Evolutionary conservation across 2,329 filamentous ascomycete species (phyloP).

Genomic region (Sphaerulina vaccinii): DNA sequence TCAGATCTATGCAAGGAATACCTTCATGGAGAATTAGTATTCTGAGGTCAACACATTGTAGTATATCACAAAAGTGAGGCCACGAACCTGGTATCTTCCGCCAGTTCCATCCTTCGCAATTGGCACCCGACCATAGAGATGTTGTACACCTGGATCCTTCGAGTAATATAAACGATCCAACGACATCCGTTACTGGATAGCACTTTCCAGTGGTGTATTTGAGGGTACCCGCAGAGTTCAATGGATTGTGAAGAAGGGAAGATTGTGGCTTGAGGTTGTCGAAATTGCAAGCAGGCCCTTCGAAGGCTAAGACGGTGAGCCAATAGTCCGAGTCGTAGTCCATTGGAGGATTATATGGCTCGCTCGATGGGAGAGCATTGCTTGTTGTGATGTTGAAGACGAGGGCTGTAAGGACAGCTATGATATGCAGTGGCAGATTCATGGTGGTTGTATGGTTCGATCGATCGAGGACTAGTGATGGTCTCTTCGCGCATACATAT

Average conservation of each 20-base stretch:
- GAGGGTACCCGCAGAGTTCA: background rate
- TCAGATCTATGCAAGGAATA: background rate
- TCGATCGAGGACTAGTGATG: no score
- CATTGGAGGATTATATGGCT: background rate
- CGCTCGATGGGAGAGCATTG: no score
- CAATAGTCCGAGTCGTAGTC: background rate
- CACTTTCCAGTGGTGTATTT: background rate
- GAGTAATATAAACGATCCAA: background rate
- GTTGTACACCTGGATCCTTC: background rate
- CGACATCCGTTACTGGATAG: background rate
- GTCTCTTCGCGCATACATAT: no score
- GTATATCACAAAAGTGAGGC: no score
- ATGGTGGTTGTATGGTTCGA: no score
- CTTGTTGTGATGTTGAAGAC: background rate
- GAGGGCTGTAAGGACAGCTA: no score
- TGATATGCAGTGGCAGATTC: no score
- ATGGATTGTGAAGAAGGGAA: background rate
- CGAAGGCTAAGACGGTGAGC: background rate
- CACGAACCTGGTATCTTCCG: background rate
- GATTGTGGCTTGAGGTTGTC: background rate
- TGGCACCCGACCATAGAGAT: background rate
- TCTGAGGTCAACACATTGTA: no score
- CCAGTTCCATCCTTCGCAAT: background rate
- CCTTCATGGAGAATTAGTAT: no score
- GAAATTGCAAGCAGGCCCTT: background rate